These are phyloP conservation scores for Xylaria venustula DNA, from an alignment of 495 filamentous ascomycete species.

Conservation along the genomic window DNA sequence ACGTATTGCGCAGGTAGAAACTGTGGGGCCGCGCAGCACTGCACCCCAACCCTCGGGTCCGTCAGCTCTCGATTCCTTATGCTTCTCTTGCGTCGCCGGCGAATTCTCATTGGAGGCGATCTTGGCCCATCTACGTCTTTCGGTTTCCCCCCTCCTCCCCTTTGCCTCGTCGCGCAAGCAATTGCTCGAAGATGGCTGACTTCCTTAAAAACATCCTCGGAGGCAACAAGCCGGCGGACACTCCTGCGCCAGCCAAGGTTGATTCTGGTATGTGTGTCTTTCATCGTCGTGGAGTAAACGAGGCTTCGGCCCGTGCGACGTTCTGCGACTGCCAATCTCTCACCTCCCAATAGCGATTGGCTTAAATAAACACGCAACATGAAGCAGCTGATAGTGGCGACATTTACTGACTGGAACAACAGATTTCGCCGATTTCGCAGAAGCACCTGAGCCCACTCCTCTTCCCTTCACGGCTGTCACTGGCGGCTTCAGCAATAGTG, in stretches of 20 bases:
- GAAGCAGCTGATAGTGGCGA: not conserved
- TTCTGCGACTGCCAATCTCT: not conserved
- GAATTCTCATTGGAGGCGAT: slow-evolving; percentile 11
- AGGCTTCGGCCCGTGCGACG: not conserved
- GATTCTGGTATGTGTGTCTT: slow-evolving; percentile 59
- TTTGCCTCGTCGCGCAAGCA: slow-evolving; percentile 17
- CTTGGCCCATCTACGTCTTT: slow-evolving; percentile 2
- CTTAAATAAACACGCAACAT: too few relatives aligned
- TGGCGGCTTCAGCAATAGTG: slow-evolving; percentile 31
- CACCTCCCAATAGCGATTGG: not conserved
- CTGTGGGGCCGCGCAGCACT: slow-evolving; percentile 9
- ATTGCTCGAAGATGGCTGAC: slow-evolving; percentile 57
- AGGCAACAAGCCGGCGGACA: slow-evolving; percentile 54
- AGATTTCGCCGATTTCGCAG: slow-evolving; percentile 82
- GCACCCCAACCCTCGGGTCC: slow-evolving; percentile 15
- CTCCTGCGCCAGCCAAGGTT: slow-evolving; percentile 41
- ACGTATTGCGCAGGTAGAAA: not conserved
- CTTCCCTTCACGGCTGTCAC: slow-evolving; percentile 30
- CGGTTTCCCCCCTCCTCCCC: slow-evolving; percentile 11
- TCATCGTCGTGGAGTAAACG: not conserved
- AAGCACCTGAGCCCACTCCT: slow-evolving; percentile 63
- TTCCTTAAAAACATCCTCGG: slow-evolving; percentile 68
- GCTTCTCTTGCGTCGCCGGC: slow-evolving; percentile 1
- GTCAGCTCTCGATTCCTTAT: not conserved
- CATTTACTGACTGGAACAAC: not conserved